Conservation (phyloP, 345 rosid species). For the Nephelium lappaceum region DNA sequence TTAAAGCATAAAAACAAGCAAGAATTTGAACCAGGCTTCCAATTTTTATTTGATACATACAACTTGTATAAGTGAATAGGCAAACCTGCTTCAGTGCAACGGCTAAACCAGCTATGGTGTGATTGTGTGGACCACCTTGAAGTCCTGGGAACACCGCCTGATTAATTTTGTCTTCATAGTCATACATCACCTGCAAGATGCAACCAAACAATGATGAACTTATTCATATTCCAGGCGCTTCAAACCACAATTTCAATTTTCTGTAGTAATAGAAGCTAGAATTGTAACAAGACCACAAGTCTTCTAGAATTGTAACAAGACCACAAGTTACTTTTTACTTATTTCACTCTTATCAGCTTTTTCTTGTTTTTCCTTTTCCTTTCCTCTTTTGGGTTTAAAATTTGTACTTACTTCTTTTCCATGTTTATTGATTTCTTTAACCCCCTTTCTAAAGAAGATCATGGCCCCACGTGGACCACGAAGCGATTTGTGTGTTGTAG, state of each 20-base stretch:
- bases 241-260: neutral
- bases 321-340: neutral
- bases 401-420: conserved; percentile 75
- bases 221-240: neutral
- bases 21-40: neutral
- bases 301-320: neutral
- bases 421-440: conserved; percentile 82
- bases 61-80: neutral
- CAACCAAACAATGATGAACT: conserved; percentile 13
- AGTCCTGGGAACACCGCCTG: conserved; percentile 96
- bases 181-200: conserved; percentile 75
- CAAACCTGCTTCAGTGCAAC: conserved; percentile 90
- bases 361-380: neutral
- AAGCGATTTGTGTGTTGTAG: conserved; percentile 96
- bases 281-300: neutral
- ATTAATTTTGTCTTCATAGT: conserved; percentile 81
- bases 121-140: conserved; percentile 99
- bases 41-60: neutral
- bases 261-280: conserved; percentile 6
- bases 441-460: conserved; percentile 95
- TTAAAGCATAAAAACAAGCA: neutral
- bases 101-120: conserved; percentile 88
- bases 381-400: conserved; percentile 7
- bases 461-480: conserved; percentile 99
- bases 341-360: neutral